A percentile compares a stretch with the other conserved stretches of the same genome.
phyloP scores from a whole-genome alignment of 2,329 filamentous ascomycete species.

The Seiridium cupressi region DNA sequence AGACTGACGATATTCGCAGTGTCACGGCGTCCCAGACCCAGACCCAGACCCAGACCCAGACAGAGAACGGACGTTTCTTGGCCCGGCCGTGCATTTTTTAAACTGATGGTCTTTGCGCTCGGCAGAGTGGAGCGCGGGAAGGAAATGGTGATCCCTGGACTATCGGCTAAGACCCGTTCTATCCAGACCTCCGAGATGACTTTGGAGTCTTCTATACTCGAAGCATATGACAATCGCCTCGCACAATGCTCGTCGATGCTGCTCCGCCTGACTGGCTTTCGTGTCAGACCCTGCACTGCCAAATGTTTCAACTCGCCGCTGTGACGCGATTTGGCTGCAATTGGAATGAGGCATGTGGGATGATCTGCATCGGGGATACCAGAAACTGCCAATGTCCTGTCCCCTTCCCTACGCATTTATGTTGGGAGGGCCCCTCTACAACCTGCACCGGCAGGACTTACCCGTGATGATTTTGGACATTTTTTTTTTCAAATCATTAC shows the following conservation, averaged over 20 bases:
- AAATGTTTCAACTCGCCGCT: too few species aligned
- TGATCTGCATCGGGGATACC: too few species aligned
- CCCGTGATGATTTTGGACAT: too few species aligned
- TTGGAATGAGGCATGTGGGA: too few species aligned
- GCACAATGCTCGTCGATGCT: background rate
- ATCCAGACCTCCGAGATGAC: background rate
- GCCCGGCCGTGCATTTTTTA: background rate
- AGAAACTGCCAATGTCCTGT: too few species aligned
- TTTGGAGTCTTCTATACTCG: background rate
- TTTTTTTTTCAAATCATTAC: too few species aligned
- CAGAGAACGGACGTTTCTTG: constrained; percentile 2
- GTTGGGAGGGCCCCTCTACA: too few species aligned
- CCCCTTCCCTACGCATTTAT: too few species aligned
- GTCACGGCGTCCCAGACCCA: background rate
- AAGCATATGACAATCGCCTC: background rate
- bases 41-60: background rate
- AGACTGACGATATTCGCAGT: background rate
- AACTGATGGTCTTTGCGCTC: constrained; percentile 2
- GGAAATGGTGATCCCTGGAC: background rate
- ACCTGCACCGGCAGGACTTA: too few species aligned
- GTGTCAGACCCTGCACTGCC: too few species aligned
- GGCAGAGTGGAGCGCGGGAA: background rate
- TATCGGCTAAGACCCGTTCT: background rate
- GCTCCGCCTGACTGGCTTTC: too few species aligned
- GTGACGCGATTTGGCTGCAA: too few species aligned